Evolutionary conservation across 2,329 filamentous ascomycete genomes (phyloP).

Genomic region (Alternaria longipes): DNA sequence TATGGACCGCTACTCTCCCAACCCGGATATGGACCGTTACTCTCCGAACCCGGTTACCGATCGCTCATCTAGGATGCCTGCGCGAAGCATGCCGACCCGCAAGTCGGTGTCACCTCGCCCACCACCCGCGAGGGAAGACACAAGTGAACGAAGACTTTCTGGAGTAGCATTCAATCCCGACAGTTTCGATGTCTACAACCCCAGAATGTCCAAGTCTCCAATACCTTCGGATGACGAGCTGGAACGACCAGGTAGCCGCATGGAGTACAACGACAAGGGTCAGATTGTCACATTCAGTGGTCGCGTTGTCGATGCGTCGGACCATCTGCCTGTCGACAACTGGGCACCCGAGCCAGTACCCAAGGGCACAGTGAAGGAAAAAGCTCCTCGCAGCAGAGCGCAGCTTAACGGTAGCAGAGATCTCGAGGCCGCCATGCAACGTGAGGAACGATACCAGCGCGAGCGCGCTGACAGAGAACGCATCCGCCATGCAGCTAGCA

Average conservation of each 20-base stretch:
- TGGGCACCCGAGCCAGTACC: slow-evolving; percentile 81
- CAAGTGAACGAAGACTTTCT: slow-evolving; percentile 62
- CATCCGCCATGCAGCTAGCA: slow-evolving; percentile 43
- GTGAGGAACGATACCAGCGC: slow-evolving; percentile 46
- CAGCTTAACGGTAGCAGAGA: slow-evolving; percentile 62
- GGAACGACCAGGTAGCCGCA: slow-evolving; percentile 44
- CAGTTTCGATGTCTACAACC: slow-evolving; percentile 77
- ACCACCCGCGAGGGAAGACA: slow-evolving; percentile 54
- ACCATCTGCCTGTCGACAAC: slow-evolving; percentile 78
- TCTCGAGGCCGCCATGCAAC: slow-evolving; percentile 43
- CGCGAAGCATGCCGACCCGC: slow-evolving; percentile 62
- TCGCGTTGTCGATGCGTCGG: slow-evolving; percentile 79
- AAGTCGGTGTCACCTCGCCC: slow-evolving; percentile 81
- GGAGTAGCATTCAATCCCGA: slow-evolving; percentile 78
- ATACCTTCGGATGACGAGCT: slow-evolving; percentile 35
- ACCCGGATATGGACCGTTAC: slow-evolving; percentile 15
- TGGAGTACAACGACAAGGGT: slow-evolving; percentile 63
- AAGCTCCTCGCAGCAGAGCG: slow-evolving; percentile 55
- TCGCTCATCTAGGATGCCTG: slow-evolving; percentile 53
- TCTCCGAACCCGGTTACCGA: slow-evolving; percentile 41
- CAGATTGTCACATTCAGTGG: slow-evolving; percentile 81
- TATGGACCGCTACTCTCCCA: slow-evolving; percentile 43
- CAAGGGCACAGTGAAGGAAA: slow-evolving; percentile 59
- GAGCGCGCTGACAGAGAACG: slow-evolving; percentile 46
- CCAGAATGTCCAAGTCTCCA: slow-evolving; percentile 51